Percentiles rank a stretch among this genome's conserved stretches.
Evolutionary conservation across 208 protist species (phyloP).

Genomic region (Crithidia sp.): DNA sequence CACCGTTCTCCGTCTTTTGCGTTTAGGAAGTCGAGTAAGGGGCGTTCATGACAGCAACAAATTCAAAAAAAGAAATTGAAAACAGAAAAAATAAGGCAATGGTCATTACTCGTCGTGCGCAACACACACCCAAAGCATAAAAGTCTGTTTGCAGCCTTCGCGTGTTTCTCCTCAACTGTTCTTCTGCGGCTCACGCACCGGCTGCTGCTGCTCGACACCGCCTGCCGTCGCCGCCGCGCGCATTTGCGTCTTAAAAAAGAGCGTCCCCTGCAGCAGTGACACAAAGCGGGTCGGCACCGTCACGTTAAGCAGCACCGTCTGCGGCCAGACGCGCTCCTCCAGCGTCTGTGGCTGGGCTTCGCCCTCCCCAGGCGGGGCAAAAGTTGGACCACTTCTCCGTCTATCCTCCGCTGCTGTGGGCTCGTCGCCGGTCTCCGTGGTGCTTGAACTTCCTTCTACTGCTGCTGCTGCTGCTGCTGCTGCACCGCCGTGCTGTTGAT

Average conservation of each 20-base stretch:
- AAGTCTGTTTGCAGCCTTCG: too few species aligned
- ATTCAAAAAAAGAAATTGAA: too few species aligned
- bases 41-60: too few species aligned
- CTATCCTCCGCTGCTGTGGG: background rate
- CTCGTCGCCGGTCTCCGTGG: conserved; percentile 1
- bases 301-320: conserved; percentile 44
- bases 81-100: too few species aligned
- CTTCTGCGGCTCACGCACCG: background rate
- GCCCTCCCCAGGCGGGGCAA: background rate
- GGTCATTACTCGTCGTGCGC: background rate
- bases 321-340: conserved; percentile 41
- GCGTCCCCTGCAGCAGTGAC: conserved; percentile 38
- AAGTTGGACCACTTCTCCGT: background rate
- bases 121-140: background rate
- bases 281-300: conserved; percentile 39
- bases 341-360: background rate
- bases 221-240: conserved; percentile 5
- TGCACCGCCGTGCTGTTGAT: background rate
- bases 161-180: background rate
- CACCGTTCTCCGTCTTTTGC: too few species aligned
- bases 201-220: background rate
- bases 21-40: too few species aligned
- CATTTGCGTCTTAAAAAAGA: conserved; percentile 48
- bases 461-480: background rate
- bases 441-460: background rate